Base-by-base conservation (phyloP, 129 eudicot species). In the Flaveria brownii region DNA sequence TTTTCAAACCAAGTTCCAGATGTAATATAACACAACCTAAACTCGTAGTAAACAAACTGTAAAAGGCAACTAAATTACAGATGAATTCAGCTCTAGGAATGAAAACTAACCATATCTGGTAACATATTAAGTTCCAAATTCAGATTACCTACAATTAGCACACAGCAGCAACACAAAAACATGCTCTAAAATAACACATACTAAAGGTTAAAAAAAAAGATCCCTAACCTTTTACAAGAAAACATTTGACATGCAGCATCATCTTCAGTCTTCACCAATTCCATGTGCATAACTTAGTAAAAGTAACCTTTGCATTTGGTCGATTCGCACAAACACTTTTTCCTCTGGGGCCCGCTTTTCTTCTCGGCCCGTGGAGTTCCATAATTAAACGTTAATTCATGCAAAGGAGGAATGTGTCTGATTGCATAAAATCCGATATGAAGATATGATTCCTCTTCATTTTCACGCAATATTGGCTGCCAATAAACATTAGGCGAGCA, bases 401-500 rank as follows among this genome's bases (percentile, higher is more conserved):
- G 82, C 76, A 85, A 49, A 0, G 89, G 89, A 26, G 86, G 80
- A 45, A 85, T 82, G 56, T 85, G 86, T 36, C 66, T 78, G 64
- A 78, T 66, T 6, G 89, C 89, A 13, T 82, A 85, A 64, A 85
- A 82, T 25, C 76, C 84, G 41, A 85, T 41, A 75, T 79, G 86
- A 22, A 82, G 77, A 75, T 78, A 72, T 9, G 84, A 79, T 15
- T 78, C 86, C 45, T 62, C 77, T 47, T 79, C 74, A 16, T 59
- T 75, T 78, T 85, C 84, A 72, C 82, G 77, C 50, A 78, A 30
- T 64, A 85, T 75, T 6, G 80, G 84, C 75, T 85, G 89, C 86
- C 84, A 82, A 66, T 82, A 82, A 11, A 85, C 86, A 60, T 82
- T 85, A 26, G 89, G 89, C 47, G 75, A 68, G 51, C 86, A 85